phyloP scores from a whole-genome alignment of 495 filamentous ascomycete species.

The Neurospora terricola region DNA sequence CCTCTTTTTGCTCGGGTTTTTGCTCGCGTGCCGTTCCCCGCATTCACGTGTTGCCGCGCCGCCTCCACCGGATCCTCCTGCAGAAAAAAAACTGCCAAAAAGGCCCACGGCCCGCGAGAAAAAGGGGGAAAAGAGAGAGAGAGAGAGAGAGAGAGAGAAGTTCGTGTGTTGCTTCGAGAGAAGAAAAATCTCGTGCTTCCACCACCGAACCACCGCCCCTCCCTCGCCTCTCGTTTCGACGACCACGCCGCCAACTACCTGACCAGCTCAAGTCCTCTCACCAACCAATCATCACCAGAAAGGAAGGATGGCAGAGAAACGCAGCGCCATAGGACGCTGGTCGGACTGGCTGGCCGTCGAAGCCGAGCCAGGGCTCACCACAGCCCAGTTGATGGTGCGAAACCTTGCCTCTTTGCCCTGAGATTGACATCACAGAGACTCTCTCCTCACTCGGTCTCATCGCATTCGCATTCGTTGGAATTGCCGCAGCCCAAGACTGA shows the following conservation, averaged over 20 bases:
- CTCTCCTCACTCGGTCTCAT: not conserved
- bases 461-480: not conserved
- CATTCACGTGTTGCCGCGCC: not conserved
- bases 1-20: not conserved
- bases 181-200: not conserved
- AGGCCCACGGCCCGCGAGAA: not conserved
- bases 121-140: not conserved
- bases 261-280: not conserved
- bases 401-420: conserved; percentile 1
- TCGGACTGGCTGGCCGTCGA: conserved; percentile 57
- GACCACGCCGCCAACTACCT: not conserved
- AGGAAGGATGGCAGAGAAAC: conserved; percentile 5
- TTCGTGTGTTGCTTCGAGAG: not conserved
- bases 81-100: not conserved
- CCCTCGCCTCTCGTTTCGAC: not conserved
- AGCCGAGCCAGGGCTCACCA: conserved; percentile 68
- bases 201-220: not conserved
- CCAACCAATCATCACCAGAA: not conserved
- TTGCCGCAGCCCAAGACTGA: not conserved
- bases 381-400: conserved; percentile 66
- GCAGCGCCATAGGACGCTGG: conserved; percentile 13
- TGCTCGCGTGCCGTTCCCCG: not conserved
- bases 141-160: not conserved
- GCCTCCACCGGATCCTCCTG: not conserved
- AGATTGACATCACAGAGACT: not conserved